Conservation (phyloP, 2,329 filamentous ascomycete species). For the Aspergillus latus region DNA sequence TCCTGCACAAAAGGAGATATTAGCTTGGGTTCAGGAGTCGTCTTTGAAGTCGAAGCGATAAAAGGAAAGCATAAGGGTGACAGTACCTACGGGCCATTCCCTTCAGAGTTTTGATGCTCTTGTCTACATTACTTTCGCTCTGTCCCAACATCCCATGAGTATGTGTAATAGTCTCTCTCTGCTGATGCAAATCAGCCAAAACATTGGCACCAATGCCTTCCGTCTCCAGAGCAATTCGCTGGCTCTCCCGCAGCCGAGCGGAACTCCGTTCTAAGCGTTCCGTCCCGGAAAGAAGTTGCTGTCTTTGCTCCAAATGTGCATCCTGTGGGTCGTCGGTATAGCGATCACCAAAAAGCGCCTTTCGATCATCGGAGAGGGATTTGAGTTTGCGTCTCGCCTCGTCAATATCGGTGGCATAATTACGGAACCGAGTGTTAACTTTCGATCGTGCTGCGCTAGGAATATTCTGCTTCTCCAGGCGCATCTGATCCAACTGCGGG, state of each 20-base stretch:
- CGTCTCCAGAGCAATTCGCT: slow-evolving; percentile 88
- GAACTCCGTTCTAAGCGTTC: slow-evolving; percentile 86
- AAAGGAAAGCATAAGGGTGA: slow-evolving; percentile 24
- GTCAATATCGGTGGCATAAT: slow-evolving; percentile 86
- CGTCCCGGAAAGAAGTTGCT: slow-evolving; percentile 87
- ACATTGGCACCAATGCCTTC: slow-evolving; percentile 86
- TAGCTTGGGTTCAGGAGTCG: background rate
- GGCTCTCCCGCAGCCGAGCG: slow-evolving; percentile 76
- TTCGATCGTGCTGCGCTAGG: slow-evolving; percentile 80
- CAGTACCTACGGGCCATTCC: slow-evolving; percentile 98
- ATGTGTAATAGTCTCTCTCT: slow-evolving; percentile 82
- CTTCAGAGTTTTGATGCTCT: slow-evolving; percentile 94
- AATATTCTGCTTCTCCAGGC: slow-evolving; percentile 95
- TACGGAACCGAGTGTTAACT: slow-evolving; percentile 89
- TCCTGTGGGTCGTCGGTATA: slow-evolving; percentile 87
- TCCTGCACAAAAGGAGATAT: slow-evolving; percentile 50
- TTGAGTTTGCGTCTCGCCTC: slow-evolving; percentile 73
- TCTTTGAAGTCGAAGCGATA: background rate
- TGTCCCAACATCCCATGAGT: slow-evolving; percentile 74
- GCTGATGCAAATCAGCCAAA: slow-evolving; percentile 75
- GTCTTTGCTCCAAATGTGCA: slow-evolving; percentile 85
- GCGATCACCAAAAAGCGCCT: slow-evolving; percentile 80
- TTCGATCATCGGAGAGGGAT: slow-evolving; percentile 73
- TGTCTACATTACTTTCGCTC: slow-evolving; percentile 94
- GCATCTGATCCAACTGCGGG: slow-evolving; percentile 82